Base-by-base conservation (phyloP, 148 eudicot species). In the Pharnaceum exiguum region DNA sequence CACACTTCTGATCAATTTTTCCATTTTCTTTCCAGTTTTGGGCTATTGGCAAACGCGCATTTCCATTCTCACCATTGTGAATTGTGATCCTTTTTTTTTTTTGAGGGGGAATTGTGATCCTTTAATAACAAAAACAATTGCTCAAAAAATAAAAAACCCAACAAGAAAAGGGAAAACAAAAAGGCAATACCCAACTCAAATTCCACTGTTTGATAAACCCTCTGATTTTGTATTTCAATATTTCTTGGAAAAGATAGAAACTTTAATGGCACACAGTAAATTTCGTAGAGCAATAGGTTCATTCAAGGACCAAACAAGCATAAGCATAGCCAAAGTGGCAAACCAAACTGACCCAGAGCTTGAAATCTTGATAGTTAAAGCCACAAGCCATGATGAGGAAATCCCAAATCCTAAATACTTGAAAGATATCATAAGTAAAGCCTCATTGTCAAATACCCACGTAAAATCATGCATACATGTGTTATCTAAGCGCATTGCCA, bases 321-420 rank as follows among this genome's bases (percentile, higher is more conserved):
- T 80, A 22, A 59, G 73, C 63, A 42, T 81, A 18, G 86, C 86
- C n/a, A 81, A 77, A 53, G 75, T 78, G 8, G 67, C 77, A 11
- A 69, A 79, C 12, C 72, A 72, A 38, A 49, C 65, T 30, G 82
- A 69, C 18, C 76, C 82, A 2, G 75, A 72, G 12, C 82, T 79
- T 5, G 82, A 80, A 22, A 81, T 80, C 15, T 40, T 71, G 45
- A 75, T 83, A n/a, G 79, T 83, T 1, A 83, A 74, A 48, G 82
- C 80, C 11, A 77, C 89, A 5, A 74, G 65, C 31, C 89, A 83
- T 37, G 80, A 79, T 28, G 49, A 68, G 24, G 72, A 64, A 10
- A 66, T 72, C 15, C 70, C 82, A 2, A 70, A 56, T 18, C 75
- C 68, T 16, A 74, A 63, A 48, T 56, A 69, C 38, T 24, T 72